Base-by-base conservation (phyloP, 768 basidiomycete species). In the Coprinopsis strossmayeri region DNA sequence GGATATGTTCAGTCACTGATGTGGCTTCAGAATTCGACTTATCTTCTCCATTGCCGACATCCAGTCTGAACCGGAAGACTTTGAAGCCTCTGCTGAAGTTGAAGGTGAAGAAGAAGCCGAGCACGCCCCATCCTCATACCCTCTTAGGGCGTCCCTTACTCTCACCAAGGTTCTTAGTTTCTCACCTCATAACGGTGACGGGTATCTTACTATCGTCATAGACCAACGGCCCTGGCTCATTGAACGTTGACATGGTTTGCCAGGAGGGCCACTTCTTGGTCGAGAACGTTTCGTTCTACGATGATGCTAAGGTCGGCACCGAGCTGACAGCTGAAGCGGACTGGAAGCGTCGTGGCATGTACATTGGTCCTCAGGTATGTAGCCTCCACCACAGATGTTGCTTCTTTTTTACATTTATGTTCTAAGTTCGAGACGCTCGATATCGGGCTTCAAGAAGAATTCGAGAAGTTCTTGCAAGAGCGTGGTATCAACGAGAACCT, bases 11-110 rank as follows among this genome's bases (percentile, higher is more conserved):
- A 52, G 32, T 54, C 43, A 25, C 37, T 39, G 35, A 45, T 18
- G n/a, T 43, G 2, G 18, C 1, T 23, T 50, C 59, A 94, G 91
- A 56, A 78, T 98, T 64, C 88, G 86, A 26, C 64, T 94, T 61
- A 84, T 91, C 65, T 96, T 98, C 78, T 91, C 91, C 51, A 89
- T 95, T 56, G 84, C 88, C 34, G 94, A 97, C 65, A 73, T 95
- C 45, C 81, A 89, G 57, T 46, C 61, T 2, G 70, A 70, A 23
- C 67, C 69, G 23, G 67, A 65, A 25, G 63, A 66, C 3, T 58
- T 62, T 23, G 64, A 64, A 25, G 47, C 54, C 30, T 59, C 64
- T 34, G 40, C 50, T 3, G 63, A 61, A 30, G 50, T 56, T 3
- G 50, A 56, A 13, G 61, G 59, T 23, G 62, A 64, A 13, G 68